Base-by-base conservation (phyloP, 2,329 filamentous ascomycete species). In the Chaetoscypha palmicola region DNA sequence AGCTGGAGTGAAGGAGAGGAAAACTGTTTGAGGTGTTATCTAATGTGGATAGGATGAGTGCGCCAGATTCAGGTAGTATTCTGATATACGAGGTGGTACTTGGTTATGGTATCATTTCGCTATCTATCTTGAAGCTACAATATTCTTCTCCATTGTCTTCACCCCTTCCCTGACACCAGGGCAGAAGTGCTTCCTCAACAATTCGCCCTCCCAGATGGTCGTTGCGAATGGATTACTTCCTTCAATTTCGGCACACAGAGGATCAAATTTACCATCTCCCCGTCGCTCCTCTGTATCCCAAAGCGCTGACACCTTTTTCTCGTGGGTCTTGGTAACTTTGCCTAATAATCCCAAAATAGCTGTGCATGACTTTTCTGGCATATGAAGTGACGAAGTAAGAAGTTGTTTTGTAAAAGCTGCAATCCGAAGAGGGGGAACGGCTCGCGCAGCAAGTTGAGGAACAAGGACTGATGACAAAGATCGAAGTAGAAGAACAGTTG, bases 271-370 rank as follows among this genome's bases (percentile, higher is more conserved):
- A 2, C 92, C 92, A 62, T 97, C 91, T 5, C 91, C 91, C 62
- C 86, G 85, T 38, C 91, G 75, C 69, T 97, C 92, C 62, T 97
- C 91, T 0, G 89, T 94, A 58, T 94, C 81, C 91, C 92, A 98
- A 48, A 98, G 66, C n/a, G 83, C 79, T 28, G 77, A 77, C 33
- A 97, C 77, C 65, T 91, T 94, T 56, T 80, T 82, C 37, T 81
- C 81, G 62, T 98, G 89, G 2, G 82, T 81, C 64, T 86, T 86
- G 0, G 83, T 78, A 2, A 97, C 78, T 55, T 90, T 83, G 40
- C 77, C 77, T 33, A 97, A 66, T 21, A 98, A 70, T 2, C 82
- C 83, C 3, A 96, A 69, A 43, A 91, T 74, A 0, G 91, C 91
- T 52, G 88, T 76, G 31, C 81, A 77, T 1, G 86, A 94, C 64